Base-by-base conservation (phyloP, 495 filamentous ascomycete genomes). In the Parathielavia hyrcaniae region DNA sequence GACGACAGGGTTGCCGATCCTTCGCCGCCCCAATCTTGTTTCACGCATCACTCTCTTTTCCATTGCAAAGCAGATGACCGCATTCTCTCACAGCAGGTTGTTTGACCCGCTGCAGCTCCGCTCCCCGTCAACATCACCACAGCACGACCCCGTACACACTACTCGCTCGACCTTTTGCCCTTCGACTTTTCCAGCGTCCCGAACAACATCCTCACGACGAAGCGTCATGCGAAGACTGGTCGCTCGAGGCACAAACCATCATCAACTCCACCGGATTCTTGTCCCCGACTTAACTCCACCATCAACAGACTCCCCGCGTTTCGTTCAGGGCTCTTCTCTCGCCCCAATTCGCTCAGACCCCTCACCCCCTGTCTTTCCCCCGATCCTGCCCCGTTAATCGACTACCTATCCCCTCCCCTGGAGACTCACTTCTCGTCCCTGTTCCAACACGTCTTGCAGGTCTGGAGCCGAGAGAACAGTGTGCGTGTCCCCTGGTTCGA, bases 1-100 rank as follows among this genome's bases (percentile, higher is more conserved):
- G 26, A 58, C 61, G 54, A 56, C 64, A 66, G 64, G 64, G 64
- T 32, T 66, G 7, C 13, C 39, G 30, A 66, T 66, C 64, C 64
- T 66, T 55, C 54, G 55, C 57, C 3, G 39, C 60, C 34, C 54
- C 58, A 61, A 62, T 62, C 48, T 59, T n/a, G n/a, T n/a, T n/a
- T n/a, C n/a, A n/a, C n/a, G 51, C 23, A 41, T 39, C 53, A 59
- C 39, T 54, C 55, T 30, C 50, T 40, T 43, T 19, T 17, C 23
- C 36, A 48, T 38, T 38, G 35, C 13, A 38, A 6, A 6, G 7
- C 35, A 38, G 35, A n/a, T n/a, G n/a, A n/a, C n/a, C n/a, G n/a
- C n/a, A n/a, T n/a, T n/a, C n/a, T n/a, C 26, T 32, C 26, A 12
- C 23, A 26, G 53, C 4, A 16, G 36, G 11, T 22, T 45, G 11